A percentile compares a stretch with the other conserved stretches of the same genome.
These are phyloP conservation scores for Myochromella boudieri DNA, from an alignment of 768 basidiomycete genomes.

Conservation along the genomic window DNA sequence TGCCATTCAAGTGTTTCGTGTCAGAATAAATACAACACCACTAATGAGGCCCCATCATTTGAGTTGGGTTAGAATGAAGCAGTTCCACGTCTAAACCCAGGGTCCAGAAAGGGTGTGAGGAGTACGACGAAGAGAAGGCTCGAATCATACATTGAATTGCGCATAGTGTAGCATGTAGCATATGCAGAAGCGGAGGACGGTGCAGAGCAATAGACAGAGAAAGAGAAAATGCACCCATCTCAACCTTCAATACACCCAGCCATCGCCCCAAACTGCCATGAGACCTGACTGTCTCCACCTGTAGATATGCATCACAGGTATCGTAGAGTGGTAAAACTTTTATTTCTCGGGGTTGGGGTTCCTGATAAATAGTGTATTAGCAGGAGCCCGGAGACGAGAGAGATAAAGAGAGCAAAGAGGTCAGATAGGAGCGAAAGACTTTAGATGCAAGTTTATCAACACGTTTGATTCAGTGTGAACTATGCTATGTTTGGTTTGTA, in stretches of 20 bases:
- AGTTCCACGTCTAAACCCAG: too few species aligned
- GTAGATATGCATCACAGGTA: neutral
- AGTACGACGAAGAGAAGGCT: slow-evolving; percentile 11
- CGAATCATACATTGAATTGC: slow-evolving; percentile 19
- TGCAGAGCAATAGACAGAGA: slow-evolving; percentile 10
- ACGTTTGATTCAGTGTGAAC: slow-evolving; percentile 92
- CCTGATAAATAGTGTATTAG: slow-evolving; percentile 38
- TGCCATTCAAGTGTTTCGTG: too few species aligned
- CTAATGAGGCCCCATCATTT: too few species aligned
- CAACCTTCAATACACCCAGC: slow-evolving; percentile 5
- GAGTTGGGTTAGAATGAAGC: too few species aligned
- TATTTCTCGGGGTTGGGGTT: slow-evolving; percentile 70
- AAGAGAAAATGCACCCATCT: neutral
- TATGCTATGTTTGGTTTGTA: slow-evolving; percentile 69
- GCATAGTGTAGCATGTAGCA: slow-evolving; percentile 14
- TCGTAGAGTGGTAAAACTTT: slow-evolving; percentile 20
- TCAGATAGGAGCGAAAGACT: slow-evolving; percentile 99
- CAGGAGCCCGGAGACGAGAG: slow-evolving; percentile 9
- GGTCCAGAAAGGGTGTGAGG: too few species aligned
- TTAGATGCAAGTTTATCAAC: slow-evolving; percentile 85
- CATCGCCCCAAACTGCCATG: slow-evolving; percentile 7
- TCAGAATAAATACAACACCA: too few species aligned
- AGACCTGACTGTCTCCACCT: neutral
- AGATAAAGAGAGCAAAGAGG: slow-evolving; percentile 17
- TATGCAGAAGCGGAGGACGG: slow-evolving; percentile 7